A percentile compares a stretch with the other conserved stretches of the same genome.
phyloP scores from a whole-genome alignment of 305 asterid species.

The Nicotiana rustica region DNA sequence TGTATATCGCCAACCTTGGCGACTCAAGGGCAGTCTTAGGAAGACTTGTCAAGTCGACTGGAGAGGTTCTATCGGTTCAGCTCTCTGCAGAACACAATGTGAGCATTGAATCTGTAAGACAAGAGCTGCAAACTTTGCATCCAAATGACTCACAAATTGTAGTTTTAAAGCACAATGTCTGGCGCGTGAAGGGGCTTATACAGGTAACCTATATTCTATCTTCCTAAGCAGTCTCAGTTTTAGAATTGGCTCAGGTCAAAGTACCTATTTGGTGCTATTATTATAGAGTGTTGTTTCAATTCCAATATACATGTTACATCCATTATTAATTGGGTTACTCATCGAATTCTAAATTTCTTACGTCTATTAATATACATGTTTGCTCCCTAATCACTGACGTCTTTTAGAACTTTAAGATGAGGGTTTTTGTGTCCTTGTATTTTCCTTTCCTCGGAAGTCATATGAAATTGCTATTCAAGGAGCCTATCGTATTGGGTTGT shows the following conservation, averaged over 20 bases:
- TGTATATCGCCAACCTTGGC: slow-evolving; percentile 85
- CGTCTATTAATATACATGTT: neutral
- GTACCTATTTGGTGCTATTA: slow-evolving; percentile 2
- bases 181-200: slow-evolving; percentile 86
- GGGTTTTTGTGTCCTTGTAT: neutral
- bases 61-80: slow-evolving; percentile 86
- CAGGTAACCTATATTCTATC: slow-evolving; percentile 56
- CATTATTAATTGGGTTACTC: neutral
- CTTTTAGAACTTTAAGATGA: neutral
- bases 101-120: slow-evolving; percentile 84
- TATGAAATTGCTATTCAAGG: neutral
- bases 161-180: slow-evolving; percentile 88
- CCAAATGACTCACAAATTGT: slow-evolving; percentile 86
- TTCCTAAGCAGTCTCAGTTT: neutral
- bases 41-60: slow-evolving; percentile 87
- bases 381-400: neutral
- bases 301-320: neutral
- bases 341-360: neutral
- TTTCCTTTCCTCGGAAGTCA: neutral
- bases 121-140: slow-evolving; percentile 77
- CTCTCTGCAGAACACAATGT: slow-evolving; percentile 94
- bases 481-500: neutral
- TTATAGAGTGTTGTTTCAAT: neutral
- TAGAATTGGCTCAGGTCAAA: neutral
- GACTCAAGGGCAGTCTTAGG: slow-evolving; percentile 97